These are phyloP conservation scores for Spergularia azorica DNA, from an alignment of 179 eudicot genomes.

Conservation along the genomic window DNA sequence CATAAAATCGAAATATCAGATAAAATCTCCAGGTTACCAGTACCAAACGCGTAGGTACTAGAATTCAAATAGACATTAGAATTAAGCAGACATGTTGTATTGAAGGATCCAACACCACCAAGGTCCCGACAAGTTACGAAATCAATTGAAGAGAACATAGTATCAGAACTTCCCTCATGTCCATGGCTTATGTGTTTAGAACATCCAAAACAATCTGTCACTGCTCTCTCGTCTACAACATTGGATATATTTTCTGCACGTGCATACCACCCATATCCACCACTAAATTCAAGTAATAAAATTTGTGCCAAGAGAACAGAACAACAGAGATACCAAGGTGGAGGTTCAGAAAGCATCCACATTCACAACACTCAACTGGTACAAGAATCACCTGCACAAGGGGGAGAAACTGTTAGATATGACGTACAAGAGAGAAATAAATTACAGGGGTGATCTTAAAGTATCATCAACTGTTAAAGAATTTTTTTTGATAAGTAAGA, in stretches of 20 bases:
- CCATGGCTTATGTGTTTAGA: conserved; percentile 15
- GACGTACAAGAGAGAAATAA: background rate
- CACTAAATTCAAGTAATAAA: conserved; percentile 27
- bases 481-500: no score
- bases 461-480: no score
- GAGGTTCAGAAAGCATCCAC: conserved; percentile 53
- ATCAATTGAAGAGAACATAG: no score
- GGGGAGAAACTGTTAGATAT: background rate
- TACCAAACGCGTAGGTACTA: conserved; percentile 56
- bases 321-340: conserved; percentile 41
- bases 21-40: conserved; percentile 76
- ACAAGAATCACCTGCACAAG: conserved; percentile 26
- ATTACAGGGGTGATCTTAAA: background rate
- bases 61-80: conserved; percentile 45
- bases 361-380: conserved; percentile 21
- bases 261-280: conserved; percentile 31
- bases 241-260: conserved; percentile 21
- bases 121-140: conserved; percentile 64
- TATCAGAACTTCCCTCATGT: conserved; percentile 18
- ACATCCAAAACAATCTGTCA: conserved; percentile 17
- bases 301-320: conserved; percentile 47
- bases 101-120: conserved; percentile 79
- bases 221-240: conserved; percentile 21
- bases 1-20: conserved; percentile 63
- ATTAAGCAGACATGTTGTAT: conserved; percentile 70